Base-by-base conservation (phyloP, 305 asterid species). In the Fraxinus sp. region DNA sequence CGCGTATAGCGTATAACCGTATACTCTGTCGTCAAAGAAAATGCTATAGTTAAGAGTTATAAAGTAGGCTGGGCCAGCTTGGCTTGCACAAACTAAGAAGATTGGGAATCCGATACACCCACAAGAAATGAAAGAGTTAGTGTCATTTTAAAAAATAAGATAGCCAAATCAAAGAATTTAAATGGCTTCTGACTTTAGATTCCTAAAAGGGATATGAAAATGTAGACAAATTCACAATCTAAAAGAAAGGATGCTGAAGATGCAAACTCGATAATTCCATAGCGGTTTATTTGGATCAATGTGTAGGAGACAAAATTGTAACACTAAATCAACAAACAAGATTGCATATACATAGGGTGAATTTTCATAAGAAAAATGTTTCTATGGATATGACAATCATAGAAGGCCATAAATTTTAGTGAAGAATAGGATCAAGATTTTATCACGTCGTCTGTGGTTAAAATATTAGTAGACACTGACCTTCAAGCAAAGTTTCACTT, bases 381-480 rank as follows among this genome's bases (percentile, higher is more conserved):
- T 41, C 49, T 11, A 41, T 9, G 49, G 44, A 71, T 41, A 14
- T 24, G 32, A 78, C 55, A 46, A 77, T 28, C 26, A 75, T 24
- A 52, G 7, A 32, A 66, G 41, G 13, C 28, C 20, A n/a, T 14
- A 22, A 32, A 39, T 76, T 62, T 13, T 44, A 55, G 24, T n/a
- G 2, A 14, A 55, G 3, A 39, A 46, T 46, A 20, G 28, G 24
- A 20, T 59, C 30, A 3, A 18, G 13, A n/a, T n/a, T 59, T 59
- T 6, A 59, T 59, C 30, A 7, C 13, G 26, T 59, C 11, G 20
- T 57, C 20, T 6, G 7, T 30, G 26, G 73, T 14, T 44, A 14
- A 37, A 79, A 18, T 46, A 68, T 68, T 55, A 77, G 78, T 64
- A 79, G 77, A 10, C 55, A 44, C 64, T 32, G 9, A 70, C 52